Percentiles rank a stretch among this genome's conserved stretches.
phyloP scores from a whole-genome alignment of 805 yeast genomes.

The Metschnikowia lochheadii region DNA sequence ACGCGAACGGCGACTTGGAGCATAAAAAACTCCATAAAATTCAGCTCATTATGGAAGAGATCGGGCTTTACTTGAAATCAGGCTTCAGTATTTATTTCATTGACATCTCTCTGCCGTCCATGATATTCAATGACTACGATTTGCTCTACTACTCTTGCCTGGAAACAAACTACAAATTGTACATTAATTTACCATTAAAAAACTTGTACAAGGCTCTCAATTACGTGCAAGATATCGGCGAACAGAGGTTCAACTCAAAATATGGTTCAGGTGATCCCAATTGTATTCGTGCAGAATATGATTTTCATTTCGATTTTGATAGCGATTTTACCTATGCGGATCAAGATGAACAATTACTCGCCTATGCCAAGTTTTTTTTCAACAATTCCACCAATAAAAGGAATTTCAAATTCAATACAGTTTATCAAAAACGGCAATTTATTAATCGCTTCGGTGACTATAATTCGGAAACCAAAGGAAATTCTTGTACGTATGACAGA shows the following conservation, averaged over 20 bases:
- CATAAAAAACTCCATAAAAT: conserved; percentile 30
- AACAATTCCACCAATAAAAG: conserved; percentile 28
- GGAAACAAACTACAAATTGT: conserved; percentile 37
- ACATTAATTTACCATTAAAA: conserved; percentile 45
- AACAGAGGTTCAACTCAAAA: conserved; percentile 10
- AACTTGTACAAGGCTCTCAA: conserved; percentile 45
- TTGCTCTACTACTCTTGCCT: conserved; percentile 39
- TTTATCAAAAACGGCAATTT: conserved; percentile 40
- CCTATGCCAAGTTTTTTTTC: conserved; percentile 34
- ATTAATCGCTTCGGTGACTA: conserved; percentile 40
- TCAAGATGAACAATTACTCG: conserved; percentile 19
- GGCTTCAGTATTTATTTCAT: conserved; percentile 46
- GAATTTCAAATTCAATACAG: conserved; percentile 37
- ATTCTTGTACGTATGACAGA: conserved; percentile 30
- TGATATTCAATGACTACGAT: conserved; percentile 40
- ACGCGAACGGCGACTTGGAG: neutral
- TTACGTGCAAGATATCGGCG: conserved; percentile 29
- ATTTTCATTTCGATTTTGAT: conserved; percentile 9
- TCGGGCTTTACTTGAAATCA: conserved; percentile 50
- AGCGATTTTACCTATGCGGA: neutral
- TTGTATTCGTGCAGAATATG: conserved; percentile 18
- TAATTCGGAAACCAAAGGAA: conserved; percentile 17
- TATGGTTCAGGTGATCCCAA: conserved; percentile 20
- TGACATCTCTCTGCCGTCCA: conserved; percentile 40
- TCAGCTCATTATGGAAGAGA: conserved; percentile 51